Conservation (phyloP, 805 yeast genomes). For the Hanseniaspora osmophila region DNA sequence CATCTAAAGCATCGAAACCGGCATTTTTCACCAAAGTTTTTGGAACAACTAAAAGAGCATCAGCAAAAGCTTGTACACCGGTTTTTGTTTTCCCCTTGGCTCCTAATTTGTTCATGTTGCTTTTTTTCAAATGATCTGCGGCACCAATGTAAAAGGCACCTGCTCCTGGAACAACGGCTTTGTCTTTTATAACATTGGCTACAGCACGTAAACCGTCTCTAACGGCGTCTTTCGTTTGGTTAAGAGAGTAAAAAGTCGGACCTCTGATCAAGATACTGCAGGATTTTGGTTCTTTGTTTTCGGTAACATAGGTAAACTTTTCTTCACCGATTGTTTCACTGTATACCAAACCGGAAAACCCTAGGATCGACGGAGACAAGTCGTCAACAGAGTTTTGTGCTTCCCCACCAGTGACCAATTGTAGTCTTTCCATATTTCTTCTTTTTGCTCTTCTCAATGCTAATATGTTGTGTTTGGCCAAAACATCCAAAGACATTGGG, state of each 20-base stretch:
- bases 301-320: constrained; percentile 90
- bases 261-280: constrained; percentile 89
- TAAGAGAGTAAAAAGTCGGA: constrained; percentile 75
- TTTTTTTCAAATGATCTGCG: constrained; percentile 43
- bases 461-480: constrained; percentile 83
- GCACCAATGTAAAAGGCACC: constrained; percentile 90
- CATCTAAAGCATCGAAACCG: constrained; percentile 85
- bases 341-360: constrained; percentile 79
- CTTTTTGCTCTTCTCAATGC: constrained; percentile 97
- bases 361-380: constrained; percentile 62
- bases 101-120: constrained; percentile 37
- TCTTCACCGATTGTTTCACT: constrained; percentile 95
- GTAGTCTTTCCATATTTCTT: constrained; percentile 97
- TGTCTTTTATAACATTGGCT: constrained; percentile 77
- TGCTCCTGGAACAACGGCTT: constrained; percentile 84
- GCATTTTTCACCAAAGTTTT: constrained; percentile 86
- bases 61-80: constrained; percentile 88
- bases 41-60: constrained; percentile 80
- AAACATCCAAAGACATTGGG: constrained; percentile 89
- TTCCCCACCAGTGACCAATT: constrained; percentile 90
- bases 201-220: constrained; percentile 95
- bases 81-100: constrained; percentile 77
- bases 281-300: constrained; percentile 75
- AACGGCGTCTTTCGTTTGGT: constrained; percentile 91
- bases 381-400: constrained; percentile 97